Conservation (phyloP, 139 green algal species). For the Pseudopediastrum boryanum region DNA sequence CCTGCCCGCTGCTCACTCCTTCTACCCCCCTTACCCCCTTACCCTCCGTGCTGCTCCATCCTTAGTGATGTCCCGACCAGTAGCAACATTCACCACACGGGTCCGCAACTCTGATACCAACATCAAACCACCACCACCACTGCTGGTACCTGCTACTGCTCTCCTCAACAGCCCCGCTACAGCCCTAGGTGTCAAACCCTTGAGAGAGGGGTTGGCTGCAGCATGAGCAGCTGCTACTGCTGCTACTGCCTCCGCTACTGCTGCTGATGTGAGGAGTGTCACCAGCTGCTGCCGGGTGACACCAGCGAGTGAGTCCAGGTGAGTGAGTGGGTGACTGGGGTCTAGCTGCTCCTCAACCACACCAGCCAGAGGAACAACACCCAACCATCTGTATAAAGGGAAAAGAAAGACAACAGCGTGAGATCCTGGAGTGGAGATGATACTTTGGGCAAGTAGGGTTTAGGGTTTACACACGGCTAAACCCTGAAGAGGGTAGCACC, state of each 20-base stretch:
- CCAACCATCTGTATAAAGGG: slow-evolving; percentile 52
- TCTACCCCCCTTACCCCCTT: background rate
- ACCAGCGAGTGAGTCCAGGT: background rate
- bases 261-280: slow-evolving; percentile 34
- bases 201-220: slow-evolving; percentile 2
- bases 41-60: slow-evolving; percentile 17
- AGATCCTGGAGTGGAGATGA: slow-evolving; percentile 29
- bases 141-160: slow-evolving; percentile 15
- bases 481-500: too few species aligned
- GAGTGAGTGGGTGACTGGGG: slow-evolving; percentile 20
- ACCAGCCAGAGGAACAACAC: background rate
- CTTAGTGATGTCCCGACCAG: slow-evolving; percentile 7
- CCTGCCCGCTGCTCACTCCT: background rate
- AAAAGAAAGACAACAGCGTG: slow-evolving; percentile 42
- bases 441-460: too few species aligned
- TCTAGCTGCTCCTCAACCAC: slow-evolving; percentile 38
- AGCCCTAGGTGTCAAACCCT: background rate
- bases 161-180: background rate
- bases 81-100: background rate
- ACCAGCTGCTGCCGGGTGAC: background rate
- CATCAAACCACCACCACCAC: too few species aligned
- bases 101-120: background rate
- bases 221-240: slow-evolving; percentile 20
- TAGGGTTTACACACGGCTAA: too few species aligned
- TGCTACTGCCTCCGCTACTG: slow-evolving; percentile 32